phyloP scores from a whole-genome alignment of 176 grass and related monocot species.

The Urochloa ruziziensis region DNA sequence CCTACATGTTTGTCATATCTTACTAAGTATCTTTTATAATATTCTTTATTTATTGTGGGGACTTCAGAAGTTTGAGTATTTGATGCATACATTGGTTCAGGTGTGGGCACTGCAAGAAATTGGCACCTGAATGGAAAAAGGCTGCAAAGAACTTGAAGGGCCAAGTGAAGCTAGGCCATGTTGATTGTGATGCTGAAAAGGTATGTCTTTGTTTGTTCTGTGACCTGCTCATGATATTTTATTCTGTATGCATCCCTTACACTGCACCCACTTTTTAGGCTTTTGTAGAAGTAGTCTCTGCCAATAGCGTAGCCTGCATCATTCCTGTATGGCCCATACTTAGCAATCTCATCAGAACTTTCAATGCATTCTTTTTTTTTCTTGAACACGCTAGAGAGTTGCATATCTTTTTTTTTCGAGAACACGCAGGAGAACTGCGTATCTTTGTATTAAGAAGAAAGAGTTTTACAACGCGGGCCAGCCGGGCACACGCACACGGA shows the following conservation, averaged over 20 bases:
- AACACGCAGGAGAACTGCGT: too few species aligned
- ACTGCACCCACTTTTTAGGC: neutral
- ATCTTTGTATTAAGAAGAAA: too few species aligned
- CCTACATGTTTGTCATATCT: too few species aligned
- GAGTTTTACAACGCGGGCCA: too few species aligned
- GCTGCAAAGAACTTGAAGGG: constrained; percentile 94
- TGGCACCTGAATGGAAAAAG: constrained; percentile 98
- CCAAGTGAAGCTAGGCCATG: constrained; percentile 93
- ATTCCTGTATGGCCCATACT: neutral
- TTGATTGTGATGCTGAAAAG: constrained; percentile 98
- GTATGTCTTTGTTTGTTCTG: constrained; percentile 36
- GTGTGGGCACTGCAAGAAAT: constrained; percentile 99
- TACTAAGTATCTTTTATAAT: neutral
- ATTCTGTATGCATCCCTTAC: neutral
- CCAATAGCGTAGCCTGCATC: neutral
- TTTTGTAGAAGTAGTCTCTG: neutral
- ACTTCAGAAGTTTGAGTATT: constrained; percentile 19
- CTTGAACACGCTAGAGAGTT: too few species aligned
- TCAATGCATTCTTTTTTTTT: neutral
- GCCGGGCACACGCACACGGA: too few species aligned
- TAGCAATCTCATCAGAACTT: neutral
- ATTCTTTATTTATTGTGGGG: neutral
- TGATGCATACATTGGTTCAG: constrained; percentile 32
- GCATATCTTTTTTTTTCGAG: too few species aligned
- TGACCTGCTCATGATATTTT: neutral